A percentile compares a stretch with the other conserved stretches of the same genome.
These are phyloP conservation scores for Penicillium chermesinum DNA, from an alignment of 495 filamentous ascomycete genomes.

Conservation along the genomic window DNA sequence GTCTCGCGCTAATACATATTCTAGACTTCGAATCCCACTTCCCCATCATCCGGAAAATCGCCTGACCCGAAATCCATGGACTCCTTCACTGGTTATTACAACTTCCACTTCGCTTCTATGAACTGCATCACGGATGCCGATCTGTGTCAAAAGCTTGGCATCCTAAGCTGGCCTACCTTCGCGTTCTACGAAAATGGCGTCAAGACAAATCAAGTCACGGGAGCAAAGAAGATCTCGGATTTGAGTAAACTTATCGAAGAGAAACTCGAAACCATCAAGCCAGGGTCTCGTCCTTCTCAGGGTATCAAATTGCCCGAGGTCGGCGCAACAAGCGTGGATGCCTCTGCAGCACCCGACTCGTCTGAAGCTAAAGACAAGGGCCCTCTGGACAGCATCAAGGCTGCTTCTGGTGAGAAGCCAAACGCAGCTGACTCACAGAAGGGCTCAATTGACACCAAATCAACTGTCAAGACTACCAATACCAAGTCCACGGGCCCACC, in stretches of 20 bases:
- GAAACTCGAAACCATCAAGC: constrained; percentile 67
- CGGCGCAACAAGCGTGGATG: constrained; percentile 46
- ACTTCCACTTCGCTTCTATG: constrained; percentile 81
- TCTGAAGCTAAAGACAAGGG: constrained; percentile 48
- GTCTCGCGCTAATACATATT: neutral
- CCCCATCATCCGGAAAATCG: constrained; percentile 37
- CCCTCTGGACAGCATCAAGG: constrained; percentile 37
- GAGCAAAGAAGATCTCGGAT: constrained; percentile 53
- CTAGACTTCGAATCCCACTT: constrained; percentile 69
- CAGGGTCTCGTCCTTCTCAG: constrained; percentile 66
- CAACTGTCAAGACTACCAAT: constrained; percentile 21
- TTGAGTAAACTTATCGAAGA: constrained; percentile 70
- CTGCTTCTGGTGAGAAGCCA: constrained; percentile 43
- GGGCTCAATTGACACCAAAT: constrained; percentile 25
- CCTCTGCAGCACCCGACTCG: constrained; percentile 42
- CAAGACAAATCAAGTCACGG: constrained; percentile 53
- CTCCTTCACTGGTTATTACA: constrained; percentile 68
- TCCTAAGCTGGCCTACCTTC: constrained; percentile 68
- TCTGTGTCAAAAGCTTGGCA: constrained; percentile 59
- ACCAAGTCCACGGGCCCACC: constrained; percentile 44
- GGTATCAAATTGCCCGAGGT: constrained; percentile 58
- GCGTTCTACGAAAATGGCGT: constrained; percentile 80
- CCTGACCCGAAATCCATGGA: constrained; percentile 50
- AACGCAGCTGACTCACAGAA: constrained; percentile 36
- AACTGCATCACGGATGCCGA: constrained; percentile 80